Evolutionary conservation across 2,329 filamentous ascomycete species (phyloP).

Genomic region (Cercospora citrullina): DNA sequence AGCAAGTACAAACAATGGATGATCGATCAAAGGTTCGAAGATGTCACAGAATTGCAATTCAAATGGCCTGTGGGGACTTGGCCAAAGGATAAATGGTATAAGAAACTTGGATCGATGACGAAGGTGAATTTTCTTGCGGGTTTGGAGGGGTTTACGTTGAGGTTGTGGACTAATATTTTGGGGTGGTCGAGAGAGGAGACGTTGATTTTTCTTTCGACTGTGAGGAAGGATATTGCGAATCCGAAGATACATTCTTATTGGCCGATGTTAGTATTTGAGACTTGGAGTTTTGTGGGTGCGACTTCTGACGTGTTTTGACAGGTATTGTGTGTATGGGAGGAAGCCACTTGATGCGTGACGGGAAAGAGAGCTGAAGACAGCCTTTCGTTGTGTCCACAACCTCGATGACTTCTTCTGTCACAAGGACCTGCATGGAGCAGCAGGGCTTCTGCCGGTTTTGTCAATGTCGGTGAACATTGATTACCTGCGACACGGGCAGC

Average conservation of each 20-base stretch:
- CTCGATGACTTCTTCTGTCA: neutral
- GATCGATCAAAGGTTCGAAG: constrained; percentile 26
- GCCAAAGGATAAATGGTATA: constrained; percentile 29
- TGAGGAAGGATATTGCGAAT: constrained; percentile 14
- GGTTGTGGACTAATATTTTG: constrained; percentile 12
- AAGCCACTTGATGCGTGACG: neutral
- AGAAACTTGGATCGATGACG: constrained; percentile 24
- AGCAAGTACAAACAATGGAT: constrained; percentile 18
- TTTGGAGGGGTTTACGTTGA: constrained; percentile 41
- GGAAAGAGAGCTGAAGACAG: neutral
- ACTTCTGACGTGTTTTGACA: neutral
- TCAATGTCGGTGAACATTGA: neutral
- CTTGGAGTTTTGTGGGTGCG: neutral
- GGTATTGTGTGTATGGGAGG: constrained; percentile 13
- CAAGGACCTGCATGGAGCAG: neutral
- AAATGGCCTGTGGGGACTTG: constrained; percentile 28
- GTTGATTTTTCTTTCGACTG: constrained; percentile 9
- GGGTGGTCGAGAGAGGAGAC: constrained; percentile 10
- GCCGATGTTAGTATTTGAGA: constrained; percentile 10
- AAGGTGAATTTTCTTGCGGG: constrained; percentile 37
- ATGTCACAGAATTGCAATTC: constrained; percentile 23
- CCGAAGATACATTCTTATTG: constrained; percentile 16
- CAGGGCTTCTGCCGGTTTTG: neutral
- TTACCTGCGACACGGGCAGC: neutral
- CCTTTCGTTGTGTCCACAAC: neutral